These are phyloP conservation scores for Fusarium lateritium DNA, from an alignment of 2,329 filamentous ascomycete species.

Conservation along the genomic window DNA sequence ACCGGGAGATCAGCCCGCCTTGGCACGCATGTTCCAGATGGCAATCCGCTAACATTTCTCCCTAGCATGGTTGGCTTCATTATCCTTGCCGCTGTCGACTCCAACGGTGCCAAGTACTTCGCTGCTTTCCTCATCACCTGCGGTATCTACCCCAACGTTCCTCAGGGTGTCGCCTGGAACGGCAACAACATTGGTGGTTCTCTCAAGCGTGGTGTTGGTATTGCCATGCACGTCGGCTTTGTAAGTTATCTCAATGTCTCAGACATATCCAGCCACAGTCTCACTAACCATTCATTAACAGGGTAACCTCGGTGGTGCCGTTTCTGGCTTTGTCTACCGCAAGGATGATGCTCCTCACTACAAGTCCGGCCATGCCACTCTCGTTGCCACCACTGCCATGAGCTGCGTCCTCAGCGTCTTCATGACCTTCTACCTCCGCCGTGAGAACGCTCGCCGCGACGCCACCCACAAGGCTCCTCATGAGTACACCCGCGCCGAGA, in stretches of 20 bases:
- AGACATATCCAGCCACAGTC: constrained; percentile 11
- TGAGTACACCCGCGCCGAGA: constrained; percentile 69
- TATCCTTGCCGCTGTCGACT: constrained; percentile 52
- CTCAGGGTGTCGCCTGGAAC: constrained; percentile 71
- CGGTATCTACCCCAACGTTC: constrained; percentile 67
- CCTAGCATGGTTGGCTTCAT: constrained; percentile 53
- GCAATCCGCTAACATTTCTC: constrained; percentile 29
- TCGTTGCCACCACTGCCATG: constrained; percentile 69
- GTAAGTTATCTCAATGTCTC: constrained; percentile 43
- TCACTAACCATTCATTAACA: constrained; percentile 44
- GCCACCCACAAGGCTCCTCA: constrained; percentile 61
- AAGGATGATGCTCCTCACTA: constrained; percentile 66
- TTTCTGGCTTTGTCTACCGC: constrained; percentile 55
- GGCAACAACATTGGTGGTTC: constrained; percentile 71
- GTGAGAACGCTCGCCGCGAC: constrained; percentile 70
- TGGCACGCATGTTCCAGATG: constrained; percentile 8
- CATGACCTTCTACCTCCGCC: constrained; percentile 71
- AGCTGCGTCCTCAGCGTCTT: constrained; percentile 64
- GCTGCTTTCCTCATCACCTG: constrained; percentile 61
- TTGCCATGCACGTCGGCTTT: constrained; percentile 68
- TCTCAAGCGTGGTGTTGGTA: constrained; percentile 68
- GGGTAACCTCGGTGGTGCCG: constrained; percentile 56
- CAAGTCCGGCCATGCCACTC: constrained; percentile 71
- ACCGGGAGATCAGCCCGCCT: constrained; percentile 20
- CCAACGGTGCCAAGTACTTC: constrained; percentile 62